These are phyloP conservation scores for Medicago lupulina DNA, from an alignment of 306 rosid species.

Conservation along the genomic window DNA sequence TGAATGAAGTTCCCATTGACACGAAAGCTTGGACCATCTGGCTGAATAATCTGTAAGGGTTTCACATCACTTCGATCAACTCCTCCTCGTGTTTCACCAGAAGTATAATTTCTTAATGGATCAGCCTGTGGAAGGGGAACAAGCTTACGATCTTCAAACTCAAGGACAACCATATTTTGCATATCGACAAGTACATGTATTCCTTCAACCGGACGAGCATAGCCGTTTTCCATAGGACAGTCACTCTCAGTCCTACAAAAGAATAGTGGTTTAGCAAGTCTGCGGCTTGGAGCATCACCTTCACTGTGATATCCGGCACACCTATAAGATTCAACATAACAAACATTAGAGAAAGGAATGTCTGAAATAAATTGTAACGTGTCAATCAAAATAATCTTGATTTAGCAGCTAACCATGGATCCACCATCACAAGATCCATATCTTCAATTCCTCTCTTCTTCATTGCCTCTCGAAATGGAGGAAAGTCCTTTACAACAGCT, in stretches of 20 bases:
- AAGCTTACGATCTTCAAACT: slow-evolving; percentile 81
- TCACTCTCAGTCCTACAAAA: slow-evolving; percentile 90
- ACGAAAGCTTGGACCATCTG: slow-evolving; percentile 89
- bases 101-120: slow-evolving; percentile 75
- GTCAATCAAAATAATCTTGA: slow-evolving; percentile 5
- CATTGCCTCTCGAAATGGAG: slow-evolving; percentile 80
- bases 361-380: slow-evolving; percentile 3
- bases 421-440: slow-evolving; percentile 90
- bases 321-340: slow-evolving; percentile 50
- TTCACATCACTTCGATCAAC: slow-evolving; percentile 89
- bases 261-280: slow-evolving; percentile 83
- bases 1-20: slow-evolving; percentile 73
- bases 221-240: slow-evolving; percentile 87
- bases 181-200: slow-evolving; percentile 85
- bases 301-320: slow-evolving; percentile 81
- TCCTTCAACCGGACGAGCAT: slow-evolving; percentile 91
- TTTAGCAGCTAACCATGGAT: slow-evolving; percentile 66
- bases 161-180: slow-evolving; percentile 83
- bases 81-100: slow-evolving; percentile 83
- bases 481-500: slow-evolving; percentile 76
- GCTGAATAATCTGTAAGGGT: slow-evolving; percentile 72
- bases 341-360: slow-evolving; percentile 21
- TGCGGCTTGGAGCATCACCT: slow-evolving; percentile 83
- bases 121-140: slow-evolving; percentile 84
- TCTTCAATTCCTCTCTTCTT: slow-evolving; percentile 89